Conservation (phyloP, 2,329 filamentous ascomycete genomes). For the Xylaria sp. region DNA sequence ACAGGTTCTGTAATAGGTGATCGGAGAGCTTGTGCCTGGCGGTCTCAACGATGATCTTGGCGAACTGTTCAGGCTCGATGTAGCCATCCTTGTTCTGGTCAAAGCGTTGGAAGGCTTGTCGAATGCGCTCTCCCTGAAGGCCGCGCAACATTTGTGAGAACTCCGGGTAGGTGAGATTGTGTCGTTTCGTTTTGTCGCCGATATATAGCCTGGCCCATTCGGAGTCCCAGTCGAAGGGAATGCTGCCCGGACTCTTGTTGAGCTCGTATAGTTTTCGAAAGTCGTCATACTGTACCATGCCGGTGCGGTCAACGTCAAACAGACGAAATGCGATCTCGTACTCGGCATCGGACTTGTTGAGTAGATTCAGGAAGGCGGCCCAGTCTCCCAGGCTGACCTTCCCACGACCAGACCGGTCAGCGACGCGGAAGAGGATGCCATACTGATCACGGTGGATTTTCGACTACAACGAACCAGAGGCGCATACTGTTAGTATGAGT, state of each 20-base stretch:
- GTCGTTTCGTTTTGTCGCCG: constrained; percentile 83
- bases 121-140: constrained; percentile 91
- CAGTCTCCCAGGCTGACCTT: constrained; percentile 83
- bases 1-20: constrained; percentile 88
- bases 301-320: constrained; percentile 85
- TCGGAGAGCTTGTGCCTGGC: constrained; percentile 96
- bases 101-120: constrained; percentile 91
- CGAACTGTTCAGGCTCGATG: constrained; percentile 94
- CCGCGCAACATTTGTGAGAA: constrained; percentile 98
- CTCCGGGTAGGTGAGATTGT: constrained; percentile 92
- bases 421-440: constrained; percentile 88
- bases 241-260: constrained; percentile 82
- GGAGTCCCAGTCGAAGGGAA: constrained; percentile 96
- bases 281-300: constrained; percentile 86
- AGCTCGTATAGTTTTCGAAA: constrained; percentile 85
- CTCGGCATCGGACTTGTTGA: constrained; percentile 93
- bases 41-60: constrained; percentile 93
- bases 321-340: constrained; percentile 98
- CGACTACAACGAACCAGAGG: constrained; percentile 63
- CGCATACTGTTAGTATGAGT: neutral
- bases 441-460: constrained; percentile 98
- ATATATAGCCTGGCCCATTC: constrained; percentile 97
- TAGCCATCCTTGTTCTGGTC: constrained; percentile 93
- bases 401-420: constrained; percentile 77
- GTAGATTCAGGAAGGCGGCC: constrained; percentile 91